Base-by-base conservation (phyloP, 352 stramenopile species). In the Globisporangium acanthophoron region DNA sequence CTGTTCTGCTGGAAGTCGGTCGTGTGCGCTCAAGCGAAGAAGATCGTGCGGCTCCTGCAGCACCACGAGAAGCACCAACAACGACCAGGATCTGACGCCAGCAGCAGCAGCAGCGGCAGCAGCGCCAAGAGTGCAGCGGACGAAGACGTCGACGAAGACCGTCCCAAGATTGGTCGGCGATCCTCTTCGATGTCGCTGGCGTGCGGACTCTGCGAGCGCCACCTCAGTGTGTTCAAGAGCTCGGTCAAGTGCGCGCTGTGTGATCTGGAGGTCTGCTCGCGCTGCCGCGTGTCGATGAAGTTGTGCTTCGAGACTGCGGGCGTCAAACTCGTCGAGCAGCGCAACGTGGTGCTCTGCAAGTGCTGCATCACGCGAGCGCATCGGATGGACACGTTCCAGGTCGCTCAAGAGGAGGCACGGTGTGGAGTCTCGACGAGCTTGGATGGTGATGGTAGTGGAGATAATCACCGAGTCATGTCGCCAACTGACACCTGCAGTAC, bases 31-130 rank as follows among this genome's bases (percentile, higher is more conserved):
- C 60, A 74, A 16, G 52, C 35, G 0, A 59, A 60, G 33, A 74
- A 74, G 44, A 45, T 80, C 44, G 61, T 61, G 8, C 78, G 71
- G 71, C 52, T 75, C 5, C 35, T 79, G n/a, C 67, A 70, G 29
- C 66, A 73, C 51, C 69, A 75, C 27, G 50, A 67, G 15, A 63
- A 59, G 12, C 8, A 52, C 11, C 51, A 52, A 39, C 52, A 39
- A 41, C 8, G 44, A 50, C 18, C 16, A n/a, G 15, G 21, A 24
- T 13, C 46, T 4, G 46, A n/a, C 46, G 27, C 46, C 9, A 27
- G 27, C n/a, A 48, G 47, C 37, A 33, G 45, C 50, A 44, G 46
- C 50, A 6, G 6, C 20, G 20, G 16, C 5, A 15, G 24, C 1
- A 27, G 24, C 24, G 24, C 24, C 24, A 27, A 27, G 24, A 27